Base-by-base conservation (phyloP, 2,329 filamentous ascomycete species). In the Calonectria crousiana region DNA sequence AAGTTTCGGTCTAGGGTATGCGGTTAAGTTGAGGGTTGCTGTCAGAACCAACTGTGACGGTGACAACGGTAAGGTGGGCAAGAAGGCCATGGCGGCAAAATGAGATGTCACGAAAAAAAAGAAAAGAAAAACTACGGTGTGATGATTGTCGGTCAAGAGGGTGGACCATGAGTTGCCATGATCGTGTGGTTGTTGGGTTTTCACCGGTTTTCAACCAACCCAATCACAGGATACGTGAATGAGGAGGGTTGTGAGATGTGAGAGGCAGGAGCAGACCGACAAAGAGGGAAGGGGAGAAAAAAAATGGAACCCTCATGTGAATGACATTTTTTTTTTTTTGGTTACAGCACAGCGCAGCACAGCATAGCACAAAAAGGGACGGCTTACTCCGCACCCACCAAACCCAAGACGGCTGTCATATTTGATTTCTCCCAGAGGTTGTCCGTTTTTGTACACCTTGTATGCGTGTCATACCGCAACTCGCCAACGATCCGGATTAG, bases 391-490 rank as follows among this genome's bases (percentile, higher is more conserved):
- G 34, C 60, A 47, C 60, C 64, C 26, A 56, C 38, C 38, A 34
- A 30, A 10, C 60, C 52, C 23, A 53, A 72, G 53, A 26, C 44
- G 41, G 51, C 53, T 38, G 65, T 64, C 38, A 44, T 62, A 32
- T 44, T 47, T 53, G 44, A 23, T 56, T 36, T 68, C 58, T 60
- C 67, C 67, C 52, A 60, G 34, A 47, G 36, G 30, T 47, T 38
- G 34, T 53, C 64, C 56, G 20, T 41, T 68, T 72, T 67, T 60
- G 56, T 38, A 32, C 41, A 36, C 51, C 51, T 30, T 60, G 64
- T 60, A 70, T 52, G 68, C 60, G 66, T 64, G 66, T 66, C 66
- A 69, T 73, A 56, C 56, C 49, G 51, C 53, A 66, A 69, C 71
- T 65, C 36, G 65, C 56, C 41, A 66, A 49, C 26, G 44, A 34